Evolutionary conservation across 768 basidiomycete species (phyloP), one percentile per base, ranked within the genome.

Genomic region (Mycena haematopus): DNA sequence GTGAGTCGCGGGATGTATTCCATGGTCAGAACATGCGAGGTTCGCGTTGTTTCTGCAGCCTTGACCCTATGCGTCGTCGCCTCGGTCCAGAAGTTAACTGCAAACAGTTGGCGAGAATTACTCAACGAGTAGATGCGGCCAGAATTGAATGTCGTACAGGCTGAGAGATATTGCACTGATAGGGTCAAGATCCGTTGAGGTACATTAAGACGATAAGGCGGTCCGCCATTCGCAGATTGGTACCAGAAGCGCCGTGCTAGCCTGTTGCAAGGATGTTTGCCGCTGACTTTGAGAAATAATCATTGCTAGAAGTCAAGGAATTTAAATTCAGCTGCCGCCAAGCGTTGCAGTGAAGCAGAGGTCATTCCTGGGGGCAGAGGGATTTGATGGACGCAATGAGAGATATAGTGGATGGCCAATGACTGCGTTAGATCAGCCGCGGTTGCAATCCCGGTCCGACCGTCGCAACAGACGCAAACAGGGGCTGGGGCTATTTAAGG

Each of bases 161-260:
- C 25, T 31, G 17, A n/a, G 15, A 17, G 45, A 60, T 53, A 46
- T 13, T 36, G 14, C 36, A 15, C 36, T 11, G 13, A 36, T 36
- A 35, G 52, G 33, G 42, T 31, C 17, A 40, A 58, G 38, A 42
- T 49, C 58, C 35, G 51, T 35, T n/a, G 51, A 60, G 52, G 40
- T 22, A 52, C 31, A 29, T 42, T 42, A 52, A 52, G 25, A 38
- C 35, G 52, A 54, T 35, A 58, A 52, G 45, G 36, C 44, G 25
- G 29, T 54, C 49, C 54, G 19, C 14, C 29, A 56, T 47, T 50
- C 55, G 54, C 42, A 53, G 53, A 52, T 61, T 44, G 15, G 25
- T 10, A 19, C 49, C 33, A 31, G 50, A 42, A 24, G 36, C 21
- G 50, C n/a, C n/a, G n/a, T n/a, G n/a, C n/a, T n/a, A n/a, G n/a